phyloP scores from a whole-genome alignment of 192 early-diverging fungal species.

The Dissophora ornata region DNA sequence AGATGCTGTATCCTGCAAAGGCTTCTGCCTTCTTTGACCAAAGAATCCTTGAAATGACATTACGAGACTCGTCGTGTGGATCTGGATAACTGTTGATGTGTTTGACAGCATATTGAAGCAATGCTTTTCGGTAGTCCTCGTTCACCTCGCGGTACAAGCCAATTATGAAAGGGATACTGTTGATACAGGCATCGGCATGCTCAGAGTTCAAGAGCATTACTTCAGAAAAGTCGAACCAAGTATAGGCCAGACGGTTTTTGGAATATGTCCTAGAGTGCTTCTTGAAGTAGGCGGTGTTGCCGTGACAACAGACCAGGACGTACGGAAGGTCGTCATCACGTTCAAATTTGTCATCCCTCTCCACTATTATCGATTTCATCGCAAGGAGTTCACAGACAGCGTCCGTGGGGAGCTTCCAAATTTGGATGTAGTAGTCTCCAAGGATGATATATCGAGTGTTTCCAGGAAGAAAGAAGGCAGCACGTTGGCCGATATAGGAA shows the following conservation, averaged over 20 bases:
- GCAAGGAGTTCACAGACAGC: background rate
- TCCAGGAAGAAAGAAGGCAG: background rate
- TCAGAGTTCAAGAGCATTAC: background rate
- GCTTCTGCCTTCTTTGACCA: background rate
- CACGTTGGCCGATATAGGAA: background rate
- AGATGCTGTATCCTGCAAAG: background rate
- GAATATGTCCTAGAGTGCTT: no score
- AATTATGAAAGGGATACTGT: constrained; percentile 1
- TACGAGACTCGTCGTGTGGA: background rate
- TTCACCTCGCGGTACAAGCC: background rate
- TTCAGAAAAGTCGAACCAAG: background rate
- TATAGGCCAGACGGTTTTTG: background rate
- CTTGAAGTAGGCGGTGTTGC: background rate
- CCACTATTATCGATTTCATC: background rate
- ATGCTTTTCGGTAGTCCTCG: background rate
- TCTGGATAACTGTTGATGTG: constrained; percentile 9
- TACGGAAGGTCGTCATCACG: background rate
- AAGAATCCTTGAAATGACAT: background rate
- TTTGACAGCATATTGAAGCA: background rate
- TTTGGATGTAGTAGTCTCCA: background rate
- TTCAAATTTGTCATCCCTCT: background rate
- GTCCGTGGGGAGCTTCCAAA: background rate
- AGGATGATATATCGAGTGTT: background rate
- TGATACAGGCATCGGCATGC: background rate
- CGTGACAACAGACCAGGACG: background rate